Evolutionary conservation across 2,329 filamentous ascomycete species (phyloP).

Genomic region (Lachnellula arida): DNA sequence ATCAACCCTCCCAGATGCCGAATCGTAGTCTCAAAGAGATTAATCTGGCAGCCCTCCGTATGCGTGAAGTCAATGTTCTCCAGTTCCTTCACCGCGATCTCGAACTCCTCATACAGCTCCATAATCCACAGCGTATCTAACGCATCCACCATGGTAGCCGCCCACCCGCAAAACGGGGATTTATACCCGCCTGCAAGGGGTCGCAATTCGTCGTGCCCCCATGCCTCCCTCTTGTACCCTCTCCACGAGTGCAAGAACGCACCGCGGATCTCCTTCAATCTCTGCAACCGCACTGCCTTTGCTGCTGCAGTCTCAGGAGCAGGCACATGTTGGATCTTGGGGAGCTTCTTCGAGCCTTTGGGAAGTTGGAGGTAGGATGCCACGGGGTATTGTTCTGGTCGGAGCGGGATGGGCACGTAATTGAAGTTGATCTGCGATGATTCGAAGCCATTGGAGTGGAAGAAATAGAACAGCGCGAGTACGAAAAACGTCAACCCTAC

Average conservation of each 20-base stretch:
- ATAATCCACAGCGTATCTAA: constrained; percentile 86
- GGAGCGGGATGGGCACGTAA: constrained; percentile 18
- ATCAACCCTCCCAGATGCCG: constrained; percentile 36
- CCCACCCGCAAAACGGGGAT: constrained; percentile 88
- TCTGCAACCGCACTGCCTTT: constrained; percentile 12
- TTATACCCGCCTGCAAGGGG: constrained; percentile 63
- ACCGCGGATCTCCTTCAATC: constrained; percentile 19
- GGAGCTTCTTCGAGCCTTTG: constrained; percentile 16
- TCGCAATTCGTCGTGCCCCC: constrained; percentile 80
- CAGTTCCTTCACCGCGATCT: constrained; percentile 65
- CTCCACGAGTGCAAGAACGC: constrained; percentile 54
- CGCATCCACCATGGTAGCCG: constrained; percentile 79
- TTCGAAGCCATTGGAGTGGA: background rate
- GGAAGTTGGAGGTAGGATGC: constrained; percentile 17
- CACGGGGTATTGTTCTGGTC: constrained; percentile 21
- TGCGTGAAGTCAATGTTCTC: constrained; percentile 48
- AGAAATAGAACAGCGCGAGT: constrained; percentile 4
- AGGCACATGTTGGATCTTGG: constrained; percentile 24
- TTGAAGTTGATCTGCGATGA: constrained; percentile 13
- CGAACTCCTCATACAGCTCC: constrained; percentile 71
- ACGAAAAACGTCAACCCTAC: constrained; percentile 1
- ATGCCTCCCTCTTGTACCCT: constrained; percentile 77
- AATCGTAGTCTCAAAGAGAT: constrained; percentile 39
- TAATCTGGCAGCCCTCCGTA: constrained; percentile 28
- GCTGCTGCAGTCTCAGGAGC: constrained; percentile 12